These are phyloP conservation scores for Helicostylum pulchrum DNA, from an alignment of 192 early-diverging fungal genomes.

Conservation along the genomic window DNA sequence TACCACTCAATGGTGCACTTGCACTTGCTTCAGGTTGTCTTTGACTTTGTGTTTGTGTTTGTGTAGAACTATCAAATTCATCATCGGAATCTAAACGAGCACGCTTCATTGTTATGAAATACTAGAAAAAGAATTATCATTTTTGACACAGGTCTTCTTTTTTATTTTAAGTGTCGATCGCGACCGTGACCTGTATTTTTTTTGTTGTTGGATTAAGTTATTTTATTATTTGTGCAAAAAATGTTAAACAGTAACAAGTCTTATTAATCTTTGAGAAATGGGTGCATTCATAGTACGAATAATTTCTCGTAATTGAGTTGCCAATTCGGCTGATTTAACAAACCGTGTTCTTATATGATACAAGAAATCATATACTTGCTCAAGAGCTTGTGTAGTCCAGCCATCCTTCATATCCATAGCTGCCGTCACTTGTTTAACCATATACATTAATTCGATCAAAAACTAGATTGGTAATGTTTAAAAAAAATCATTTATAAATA, in stretches of 20 bases:
- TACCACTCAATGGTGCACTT: too few relatives aligned
- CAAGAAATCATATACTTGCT: slow-evolving; percentile 53
- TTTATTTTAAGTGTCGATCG: too few relatives aligned
- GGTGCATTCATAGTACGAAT: slow-evolving; percentile 35
- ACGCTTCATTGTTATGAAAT: too few relatives aligned
- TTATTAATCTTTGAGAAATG: slow-evolving; percentile 31
- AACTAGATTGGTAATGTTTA: slow-evolving; percentile 19
- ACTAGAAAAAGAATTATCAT: too few relatives aligned
- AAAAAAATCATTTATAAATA: background rate
- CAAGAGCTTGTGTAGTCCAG: slow-evolving; percentile 41
- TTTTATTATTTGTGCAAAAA: background rate
- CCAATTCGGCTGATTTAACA: slow-evolving; percentile 43
- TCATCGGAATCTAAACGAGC: too few relatives aligned
- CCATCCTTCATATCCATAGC: slow-evolving; percentile 40
- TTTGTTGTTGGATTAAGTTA: background rate
- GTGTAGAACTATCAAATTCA: too few relatives aligned
- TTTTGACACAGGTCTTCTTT: too few relatives aligned
- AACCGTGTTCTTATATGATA: slow-evolving; percentile 48
- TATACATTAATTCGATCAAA: slow-evolving; percentile 42
- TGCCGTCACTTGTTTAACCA: slow-evolving; percentile 43
- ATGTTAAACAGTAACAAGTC: slow-evolving; percentile 27
- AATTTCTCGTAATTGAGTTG: slow-evolving; percentile 29
- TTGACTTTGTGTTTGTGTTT: too few relatives aligned
- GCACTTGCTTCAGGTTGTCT: too few relatives aligned
- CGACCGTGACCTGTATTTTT: too few relatives aligned